phyloP scores from a whole-genome alignment of 1,284 basidiomycete species.

The Phylloboletellus chloephorus region DNA sequence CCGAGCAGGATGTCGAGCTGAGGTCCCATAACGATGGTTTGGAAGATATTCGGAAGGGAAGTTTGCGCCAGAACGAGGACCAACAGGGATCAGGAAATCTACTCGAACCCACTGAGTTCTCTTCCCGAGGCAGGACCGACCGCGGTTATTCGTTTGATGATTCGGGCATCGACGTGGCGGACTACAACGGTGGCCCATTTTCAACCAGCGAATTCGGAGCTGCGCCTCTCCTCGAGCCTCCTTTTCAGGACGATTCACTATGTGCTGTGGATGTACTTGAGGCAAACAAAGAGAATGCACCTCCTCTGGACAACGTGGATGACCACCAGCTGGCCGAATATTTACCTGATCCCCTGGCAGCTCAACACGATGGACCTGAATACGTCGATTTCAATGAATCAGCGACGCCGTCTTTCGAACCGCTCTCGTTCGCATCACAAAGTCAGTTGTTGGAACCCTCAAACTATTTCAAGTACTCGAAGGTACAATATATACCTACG shows the following conservation, averaged over 20 bases:
- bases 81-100: background rate
- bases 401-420: conserved; percentile 20
- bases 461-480: conserved; percentile 4
- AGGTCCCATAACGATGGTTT: conserved; percentile 2
- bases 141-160: conserved; percentile 19
- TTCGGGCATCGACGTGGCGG: conserved; percentile 22
- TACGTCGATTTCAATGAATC: conserved; percentile 26
- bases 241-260: background rate
- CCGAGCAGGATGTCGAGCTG: background rate
- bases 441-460: conserved; percentile 7
- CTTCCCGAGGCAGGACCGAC: background rate
- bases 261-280: conserved; percentile 2
- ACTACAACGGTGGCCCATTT: conserved; percentile 7
- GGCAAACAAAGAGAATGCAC: conserved; percentile 15
- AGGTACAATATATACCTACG: conserved; percentile 4
- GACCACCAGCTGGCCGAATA: background rate
- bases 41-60: conserved; percentile 1
- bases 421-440: conserved; percentile 26
- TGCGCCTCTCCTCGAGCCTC: conserved; percentile 2
- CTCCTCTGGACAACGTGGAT: conserved; percentile 7
- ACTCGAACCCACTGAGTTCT: conserved; percentile 1
- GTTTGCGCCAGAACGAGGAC: background rate
- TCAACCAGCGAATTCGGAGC: conserved; percentile 7
- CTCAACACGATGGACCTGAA: conserved; percentile 21
- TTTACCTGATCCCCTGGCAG: conserved; percentile 1